These are phyloP conservation scores for Entonaema liquescens DNA, from an alignment of 495 filamentous ascomycete species.

Conservation along the genomic window DNA sequence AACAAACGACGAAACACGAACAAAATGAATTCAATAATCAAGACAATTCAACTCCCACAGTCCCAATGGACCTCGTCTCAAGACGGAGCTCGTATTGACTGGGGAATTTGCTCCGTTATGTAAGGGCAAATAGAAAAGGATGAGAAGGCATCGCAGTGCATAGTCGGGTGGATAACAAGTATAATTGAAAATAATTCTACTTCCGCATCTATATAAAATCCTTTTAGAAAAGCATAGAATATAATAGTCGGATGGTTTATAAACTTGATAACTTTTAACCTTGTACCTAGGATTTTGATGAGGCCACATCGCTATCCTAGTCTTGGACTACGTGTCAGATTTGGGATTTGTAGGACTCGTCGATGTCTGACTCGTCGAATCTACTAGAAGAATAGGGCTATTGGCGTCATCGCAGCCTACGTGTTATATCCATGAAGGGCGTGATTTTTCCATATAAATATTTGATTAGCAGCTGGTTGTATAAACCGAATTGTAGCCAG, in stretches of 20 bases:
- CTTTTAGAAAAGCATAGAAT: not conserved
- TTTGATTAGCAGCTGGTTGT: not conserved
- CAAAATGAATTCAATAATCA: constrained; percentile 6
- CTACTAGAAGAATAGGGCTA: not conserved
- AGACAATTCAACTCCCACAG: not conserved
- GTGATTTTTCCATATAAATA: not conserved
- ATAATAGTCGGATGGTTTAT: not conserved
- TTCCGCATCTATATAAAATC: not conserved
- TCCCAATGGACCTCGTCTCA: constrained; percentile 26
- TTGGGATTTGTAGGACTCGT: not conserved
- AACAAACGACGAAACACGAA: not conserved
- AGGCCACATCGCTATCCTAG: not conserved
- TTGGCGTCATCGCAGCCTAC: not conserved
- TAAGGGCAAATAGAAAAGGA: not conserved
- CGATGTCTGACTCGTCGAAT: not conserved
- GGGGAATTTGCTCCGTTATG: constrained; percentile 34
- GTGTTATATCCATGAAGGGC: not conserved
- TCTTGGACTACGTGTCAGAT: not conserved
- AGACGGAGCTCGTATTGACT: constrained; percentile 33
- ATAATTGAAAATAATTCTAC: not conserved
- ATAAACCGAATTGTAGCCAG: not conserved
- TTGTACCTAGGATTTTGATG: not conserved
- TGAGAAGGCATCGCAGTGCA: not conserved
- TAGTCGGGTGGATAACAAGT: not conserved
- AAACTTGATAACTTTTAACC: not conserved